These are phyloP conservation scores for Agrocybe pediades DNA, from an alignment of 768 basidiomycete species.

Conservation along the genomic window DNA sequence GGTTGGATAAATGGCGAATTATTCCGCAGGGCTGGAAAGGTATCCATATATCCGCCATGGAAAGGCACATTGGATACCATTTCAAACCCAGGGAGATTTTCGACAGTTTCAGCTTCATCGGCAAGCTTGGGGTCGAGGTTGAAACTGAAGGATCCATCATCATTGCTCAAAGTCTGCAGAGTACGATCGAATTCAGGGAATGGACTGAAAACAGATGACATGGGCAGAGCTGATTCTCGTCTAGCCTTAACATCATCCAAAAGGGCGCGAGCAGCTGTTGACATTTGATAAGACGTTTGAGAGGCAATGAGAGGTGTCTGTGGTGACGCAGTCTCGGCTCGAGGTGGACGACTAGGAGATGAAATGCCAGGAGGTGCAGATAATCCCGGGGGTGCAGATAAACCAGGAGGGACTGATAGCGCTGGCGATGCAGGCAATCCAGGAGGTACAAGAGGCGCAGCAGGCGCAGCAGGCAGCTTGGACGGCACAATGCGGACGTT, in stretches of 20 bases:
- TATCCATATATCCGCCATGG: constrained; percentile 64
- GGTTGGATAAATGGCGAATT: constrained; percentile 37
- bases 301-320: constrained; percentile 54
- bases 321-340: constrained; percentile 50
- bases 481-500: not conserved
- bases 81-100: constrained; percentile 54
- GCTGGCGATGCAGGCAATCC: constrained; percentile 43
- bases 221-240: constrained; percentile 55
- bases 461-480: not conserved
- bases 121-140: constrained; percentile 82
- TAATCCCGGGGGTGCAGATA: constrained; percentile 59
- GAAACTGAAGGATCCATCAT: constrained; percentile 80
- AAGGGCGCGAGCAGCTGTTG: constrained; percentile 79
- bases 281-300: constrained; percentile 80
- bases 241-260: constrained; percentile 82
- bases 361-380: constrained; percentile 65
- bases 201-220: constrained; percentile 50
- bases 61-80: constrained; percentile 57
- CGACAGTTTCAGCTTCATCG: constrained; percentile 40
- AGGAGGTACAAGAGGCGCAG: not conserved
- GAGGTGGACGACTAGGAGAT: constrained; percentile 53
- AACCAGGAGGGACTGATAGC: constrained; percentile 53
- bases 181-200: constrained; percentile 93
- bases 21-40: constrained; percentile 64
- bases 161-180: constrained; percentile 67